Evolutionary conservation across 2,329 filamentous ascomycete species (phyloP).

Genomic region (Apiospora phragmitis): DNA sequence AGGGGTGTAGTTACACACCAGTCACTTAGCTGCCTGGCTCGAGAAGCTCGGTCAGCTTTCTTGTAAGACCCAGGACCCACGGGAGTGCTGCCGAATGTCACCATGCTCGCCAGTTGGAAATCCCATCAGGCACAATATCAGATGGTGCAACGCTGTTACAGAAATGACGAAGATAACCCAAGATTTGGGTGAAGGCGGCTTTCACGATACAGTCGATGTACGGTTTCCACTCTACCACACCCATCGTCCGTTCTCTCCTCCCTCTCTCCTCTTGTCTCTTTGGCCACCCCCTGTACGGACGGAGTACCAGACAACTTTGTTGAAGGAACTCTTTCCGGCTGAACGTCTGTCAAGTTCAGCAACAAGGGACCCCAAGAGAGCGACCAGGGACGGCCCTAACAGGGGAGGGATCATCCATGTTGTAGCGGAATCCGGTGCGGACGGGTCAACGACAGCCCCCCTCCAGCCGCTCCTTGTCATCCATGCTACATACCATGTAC

Average conservation of each 20-base stretch:
- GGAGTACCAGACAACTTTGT: not conserved
- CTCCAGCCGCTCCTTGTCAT: constrained; percentile 8
- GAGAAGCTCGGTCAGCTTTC: not conserved
- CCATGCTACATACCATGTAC: constrained; percentile 2
- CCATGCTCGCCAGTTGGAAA: not conserved
- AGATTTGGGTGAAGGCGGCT: not conserved
- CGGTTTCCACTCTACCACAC: not conserved
- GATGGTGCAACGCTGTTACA: constrained; percentile 7
- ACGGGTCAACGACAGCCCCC: not conserved
- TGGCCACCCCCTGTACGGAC: not conserved
- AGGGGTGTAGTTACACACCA: not conserved
- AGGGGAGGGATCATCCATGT: constrained; percentile 5
- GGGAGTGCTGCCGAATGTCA: constrained; percentile 4
- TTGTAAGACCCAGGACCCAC: constrained; percentile 5
- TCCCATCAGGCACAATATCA: constrained; percentile 4
- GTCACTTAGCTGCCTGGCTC: not conserved
- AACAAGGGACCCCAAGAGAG: not conserved
- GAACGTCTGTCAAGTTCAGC: not conserved
- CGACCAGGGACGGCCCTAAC: constrained; percentile 3
- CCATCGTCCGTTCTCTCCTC: not conserved
- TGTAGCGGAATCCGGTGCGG: constrained; percentile 5
- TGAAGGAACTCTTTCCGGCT: constrained; percentile 1
- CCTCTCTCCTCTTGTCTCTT: not conserved
- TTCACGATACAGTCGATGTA: not conserved
- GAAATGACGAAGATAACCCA: constrained; percentile 5